Conservation (phyloP, 2,329 filamentous ascomycete species). For the Aureobasidium lini region DNA sequence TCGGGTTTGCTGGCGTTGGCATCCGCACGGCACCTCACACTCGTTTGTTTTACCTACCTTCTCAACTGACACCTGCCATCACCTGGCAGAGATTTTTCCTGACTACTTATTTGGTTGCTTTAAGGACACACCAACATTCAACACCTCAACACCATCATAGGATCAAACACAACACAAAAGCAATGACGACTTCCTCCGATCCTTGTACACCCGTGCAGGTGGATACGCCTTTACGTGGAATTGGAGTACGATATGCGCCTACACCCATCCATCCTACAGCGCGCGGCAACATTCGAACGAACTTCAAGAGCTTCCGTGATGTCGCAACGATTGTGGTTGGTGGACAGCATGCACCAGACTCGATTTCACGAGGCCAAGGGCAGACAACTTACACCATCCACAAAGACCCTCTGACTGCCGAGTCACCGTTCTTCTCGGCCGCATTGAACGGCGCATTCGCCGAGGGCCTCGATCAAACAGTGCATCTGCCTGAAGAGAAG, state of each 20-base stretch:
- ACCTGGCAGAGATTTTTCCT: background rate
- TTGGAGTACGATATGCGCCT: slow-evolving; percentile 8
- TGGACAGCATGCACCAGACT: slow-evolving; percentile 17
- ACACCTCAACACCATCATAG: background rate
- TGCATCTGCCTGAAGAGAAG: slow-evolving; percentile 38
- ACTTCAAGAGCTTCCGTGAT: slow-evolving; percentile 33
- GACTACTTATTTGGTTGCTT: background rate
- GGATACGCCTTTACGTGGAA: slow-evolving; percentile 8
- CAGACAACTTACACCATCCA: slow-evolving; percentile 39
- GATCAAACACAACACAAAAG: background rate
- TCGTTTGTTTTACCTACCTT: slow-evolving; percentile 4
- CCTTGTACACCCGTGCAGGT: background rate
- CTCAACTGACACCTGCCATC: background rate
- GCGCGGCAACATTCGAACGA: slow-evolving; percentile 25
- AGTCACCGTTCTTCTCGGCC: slow-evolving; percentile 45
- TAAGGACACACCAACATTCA: background rate
- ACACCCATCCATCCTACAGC: slow-evolving; percentile 14
- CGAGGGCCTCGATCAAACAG: slow-evolving; percentile 36
- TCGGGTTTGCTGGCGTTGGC: slow-evolving; percentile 2
- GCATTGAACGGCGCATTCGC: slow-evolving; percentile 41
- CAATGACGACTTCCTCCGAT: slow-evolving; percentile 9
- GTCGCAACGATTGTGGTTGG: slow-evolving; percentile 36
- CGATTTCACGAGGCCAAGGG: slow-evolving; percentile 19
- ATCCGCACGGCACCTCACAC: background rate
- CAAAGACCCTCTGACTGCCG: slow-evolving; percentile 38